These are phyloP conservation scores for Neurospora hispaniola DNA, from an alignment of 495 filamentous ascomycete species.

Conservation along the genomic window DNA sequence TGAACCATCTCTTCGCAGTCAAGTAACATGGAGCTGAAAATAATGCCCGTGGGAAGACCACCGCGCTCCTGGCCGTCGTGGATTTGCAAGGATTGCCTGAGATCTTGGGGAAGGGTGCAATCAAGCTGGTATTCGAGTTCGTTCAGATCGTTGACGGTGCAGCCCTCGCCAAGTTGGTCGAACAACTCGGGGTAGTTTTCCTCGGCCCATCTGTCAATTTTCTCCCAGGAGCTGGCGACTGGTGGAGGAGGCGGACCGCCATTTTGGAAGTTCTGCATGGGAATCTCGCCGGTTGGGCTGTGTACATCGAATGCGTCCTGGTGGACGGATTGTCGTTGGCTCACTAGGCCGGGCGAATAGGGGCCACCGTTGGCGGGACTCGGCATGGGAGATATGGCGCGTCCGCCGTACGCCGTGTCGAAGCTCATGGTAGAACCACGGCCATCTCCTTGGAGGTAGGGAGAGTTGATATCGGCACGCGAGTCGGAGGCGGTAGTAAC, in stretches of 20 bases:
- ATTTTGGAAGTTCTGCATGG: slow-evolving; percentile 92
- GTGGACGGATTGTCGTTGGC: slow-evolving; percentile 46
- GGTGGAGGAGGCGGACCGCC: slow-evolving; percentile 85
- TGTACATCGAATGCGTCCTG: slow-evolving; percentile 53
- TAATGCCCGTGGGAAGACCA: slow-evolving; percentile 79
- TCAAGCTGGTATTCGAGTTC: slow-evolving; percentile 95
- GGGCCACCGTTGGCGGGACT: slow-evolving; percentile 56
- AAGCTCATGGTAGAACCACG: slow-evolving; percentile 44
- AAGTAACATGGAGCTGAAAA: slow-evolving; percentile 89
- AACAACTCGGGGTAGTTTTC: slow-evolving; percentile 89
- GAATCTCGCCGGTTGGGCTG: slow-evolving; percentile 68
- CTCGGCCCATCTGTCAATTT: slow-evolving; percentile 90
- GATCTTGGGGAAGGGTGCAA: slow-evolving; percentile 84
- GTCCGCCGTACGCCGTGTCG: slow-evolving; percentile 32
- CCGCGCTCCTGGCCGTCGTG: slow-evolving; percentile 96
- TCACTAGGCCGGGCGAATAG: slow-evolving; percentile 80
- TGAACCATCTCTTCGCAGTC: slow-evolving; percentile 98
- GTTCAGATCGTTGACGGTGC: slow-evolving; percentile 89
- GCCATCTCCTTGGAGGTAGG: slow-evolving; percentile 60
- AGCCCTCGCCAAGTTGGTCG: slow-evolving; percentile 85
- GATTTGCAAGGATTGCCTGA: slow-evolving; percentile 79
- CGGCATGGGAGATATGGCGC: slow-evolving; percentile 37
- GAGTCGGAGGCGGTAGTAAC: slow-evolving; percentile 71
- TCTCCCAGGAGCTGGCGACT: slow-evolving; percentile 78
- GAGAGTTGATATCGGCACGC: slow-evolving; percentile 57